A percentile compares a stretch with the other conserved stretches of the same genome.
Conservation (phyloP, 2,329 filamentous ascomycete species). For the Xylariaceae sp. region DNA sequence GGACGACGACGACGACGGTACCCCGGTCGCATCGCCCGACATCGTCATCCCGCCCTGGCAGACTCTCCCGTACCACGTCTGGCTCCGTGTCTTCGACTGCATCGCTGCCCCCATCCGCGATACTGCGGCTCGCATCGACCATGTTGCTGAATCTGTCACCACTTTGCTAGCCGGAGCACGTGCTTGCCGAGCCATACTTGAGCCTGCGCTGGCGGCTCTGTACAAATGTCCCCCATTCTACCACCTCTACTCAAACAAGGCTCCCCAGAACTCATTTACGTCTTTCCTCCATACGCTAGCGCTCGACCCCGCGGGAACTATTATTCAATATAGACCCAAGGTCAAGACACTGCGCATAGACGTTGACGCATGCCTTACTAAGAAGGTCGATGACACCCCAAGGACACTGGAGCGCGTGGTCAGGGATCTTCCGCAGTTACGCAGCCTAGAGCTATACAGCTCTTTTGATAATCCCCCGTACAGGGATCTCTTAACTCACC, state of each 20-base stretch:
- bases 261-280: conserved; percentile 42
- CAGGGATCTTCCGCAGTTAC: conserved; percentile 62
- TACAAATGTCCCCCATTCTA: conserved; percentile 66
- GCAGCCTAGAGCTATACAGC: conserved; percentile 70
- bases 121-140: conserved; percentile 38
- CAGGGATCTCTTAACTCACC: conserved; percentile 50
- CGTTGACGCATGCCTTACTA: conserved; percentile 43
- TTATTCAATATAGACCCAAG: conserved; percentile 67
- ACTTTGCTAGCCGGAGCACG: conserved; percentile 60
- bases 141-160: conserved; percentile 38
- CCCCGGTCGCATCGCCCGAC: conserved; percentile 1
- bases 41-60: conserved; percentile 39
- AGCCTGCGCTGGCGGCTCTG: conserved; percentile 70
- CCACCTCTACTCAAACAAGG: conserved; percentile 40
- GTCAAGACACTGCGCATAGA: conserved; percentile 69
- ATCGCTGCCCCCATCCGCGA: conserved; percentile 59
- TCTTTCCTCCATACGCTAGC: conserved; percentile 49
- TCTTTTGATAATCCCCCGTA: conserved; percentile 67
- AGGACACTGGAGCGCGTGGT: conserved; percentile 60
- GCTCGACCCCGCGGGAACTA: conserved; percentile 43
- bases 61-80: conserved; percentile 62
- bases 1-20: no score
- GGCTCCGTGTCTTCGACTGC: conserved; percentile 67
- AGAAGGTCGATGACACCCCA: conserved; percentile 21
- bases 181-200: conserved; percentile 63